Conservation (phyloP, 2,329 filamentous ascomycete species). For the Monilinia laxa region DNA sequence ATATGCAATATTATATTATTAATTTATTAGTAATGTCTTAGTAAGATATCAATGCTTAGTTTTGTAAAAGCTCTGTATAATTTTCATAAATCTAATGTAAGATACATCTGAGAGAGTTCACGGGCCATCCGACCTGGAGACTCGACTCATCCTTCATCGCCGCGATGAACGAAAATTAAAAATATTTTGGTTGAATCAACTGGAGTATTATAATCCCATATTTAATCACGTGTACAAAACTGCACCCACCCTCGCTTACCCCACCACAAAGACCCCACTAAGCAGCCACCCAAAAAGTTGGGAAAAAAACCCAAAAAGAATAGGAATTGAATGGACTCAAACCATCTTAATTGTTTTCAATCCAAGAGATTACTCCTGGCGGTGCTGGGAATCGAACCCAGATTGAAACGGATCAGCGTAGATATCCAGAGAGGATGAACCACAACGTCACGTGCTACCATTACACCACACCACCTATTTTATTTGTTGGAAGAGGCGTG, state of each 20-base stretch:
- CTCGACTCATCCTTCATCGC: too few relatives aligned
- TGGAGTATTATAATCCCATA: too few relatives aligned
- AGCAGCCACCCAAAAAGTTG: neutral
- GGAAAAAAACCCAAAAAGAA: neutral
- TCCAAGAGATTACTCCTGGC: conserved; percentile 32
- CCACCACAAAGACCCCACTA: neutral
- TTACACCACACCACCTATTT: conserved; percentile 32
- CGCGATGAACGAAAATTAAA: too few relatives aligned
- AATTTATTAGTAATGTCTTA: too few relatives aligned
- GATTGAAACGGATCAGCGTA: conserved; percentile 39
- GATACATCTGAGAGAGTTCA: too few relatives aligned
- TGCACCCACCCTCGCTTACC: neutral
- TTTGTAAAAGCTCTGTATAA: too few relatives aligned
- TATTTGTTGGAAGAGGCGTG: accelerated
- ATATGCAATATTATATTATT: too few relatives aligned
- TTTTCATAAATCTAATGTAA: too few relatives aligned
- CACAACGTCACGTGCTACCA: conserved; percentile 42
- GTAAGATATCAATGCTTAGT: too few relatives aligned
- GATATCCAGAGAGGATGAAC: conserved; percentile 28
- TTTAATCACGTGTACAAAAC: too few relatives aligned
- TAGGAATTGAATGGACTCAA: conserved; percentile 10
- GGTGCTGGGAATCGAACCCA: conserved; percentile 42
- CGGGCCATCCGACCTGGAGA: too few relatives aligned
- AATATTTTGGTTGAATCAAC: too few relatives aligned
- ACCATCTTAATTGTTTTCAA: conserved; percentile 36